Conservation (phyloP, 1,139 yeast genomes). For the Chernovozyma aurita region DNA sequence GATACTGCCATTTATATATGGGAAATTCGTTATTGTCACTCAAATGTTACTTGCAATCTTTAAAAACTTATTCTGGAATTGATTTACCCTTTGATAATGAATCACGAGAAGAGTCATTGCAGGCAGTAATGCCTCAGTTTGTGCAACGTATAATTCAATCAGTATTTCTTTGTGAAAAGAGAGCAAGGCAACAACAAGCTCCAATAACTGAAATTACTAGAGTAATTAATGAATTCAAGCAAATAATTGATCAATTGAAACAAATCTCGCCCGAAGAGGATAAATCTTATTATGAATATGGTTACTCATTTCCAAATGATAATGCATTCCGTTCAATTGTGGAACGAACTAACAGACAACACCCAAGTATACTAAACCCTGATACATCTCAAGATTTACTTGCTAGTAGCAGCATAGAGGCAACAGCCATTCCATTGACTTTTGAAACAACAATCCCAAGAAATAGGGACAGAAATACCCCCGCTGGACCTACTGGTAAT, state of each 20-base stretch:
- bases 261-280: slow-evolving; percentile 25
- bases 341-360: slow-evolving; percentile 27
- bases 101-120: background rate
- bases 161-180: slow-evolving; percentile 33
- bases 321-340: slow-evolving; percentile 25
- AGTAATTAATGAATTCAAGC: slow-evolving; percentile 25
- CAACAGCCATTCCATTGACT: slow-evolving; percentile 14
- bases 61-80: slow-evolving; percentile 15
- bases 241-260: slow-evolving; percentile 23
- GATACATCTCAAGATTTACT: slow-evolving; percentile 37
- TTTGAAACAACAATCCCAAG: slow-evolving; percentile 3
- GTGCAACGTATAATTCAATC: slow-evolving; percentile 34
- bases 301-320: slow-evolving; percentile 22
- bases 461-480: background rate
- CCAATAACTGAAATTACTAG: slow-evolving; percentile 17
- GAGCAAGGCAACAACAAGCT: slow-evolving; percentile 38
- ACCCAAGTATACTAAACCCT: slow-evolving; percentile 37
- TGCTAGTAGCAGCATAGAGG: slow-evolving; percentile 26
- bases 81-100: slow-evolving; percentile 1
- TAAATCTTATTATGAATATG: slow-evolving; percentile 25
- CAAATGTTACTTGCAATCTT: slow-evolving; percentile 30
- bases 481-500: background rate
- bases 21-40: slow-evolving; percentile 34
- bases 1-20: slow-evolving; percentile 42
- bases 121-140: slow-evolving; percentile 31